Percentiles rank a stretch among this genome's conserved stretches.
Evolutionary conservation across 2,329 filamentous ascomycete genomes (phyloP).

Genomic region (Allantophomopsis lycopodina): DNA sequence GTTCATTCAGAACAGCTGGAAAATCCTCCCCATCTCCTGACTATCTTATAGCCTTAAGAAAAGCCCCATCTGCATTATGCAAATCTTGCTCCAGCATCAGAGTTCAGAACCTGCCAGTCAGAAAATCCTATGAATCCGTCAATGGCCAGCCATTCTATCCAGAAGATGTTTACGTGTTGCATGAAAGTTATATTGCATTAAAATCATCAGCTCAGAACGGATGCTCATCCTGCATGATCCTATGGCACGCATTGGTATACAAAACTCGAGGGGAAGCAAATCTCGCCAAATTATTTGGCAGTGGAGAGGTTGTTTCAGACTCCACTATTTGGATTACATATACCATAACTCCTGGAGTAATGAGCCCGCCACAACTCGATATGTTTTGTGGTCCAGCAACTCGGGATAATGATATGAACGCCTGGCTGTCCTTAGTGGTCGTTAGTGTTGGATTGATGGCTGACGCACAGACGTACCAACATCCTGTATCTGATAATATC

Average conservation of each 20-base stretch:
- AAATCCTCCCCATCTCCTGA: too few species aligned
- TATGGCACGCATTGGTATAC: not conserved
- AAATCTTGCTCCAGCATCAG: too few species aligned
- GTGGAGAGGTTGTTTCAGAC: not conserved
- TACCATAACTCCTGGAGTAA: not conserved
- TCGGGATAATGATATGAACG: too few species aligned
- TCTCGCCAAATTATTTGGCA: not conserved
- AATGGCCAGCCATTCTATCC: too few species aligned
- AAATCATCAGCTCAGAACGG: not conserved
- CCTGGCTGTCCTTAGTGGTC: too few species aligned
- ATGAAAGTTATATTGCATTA: slow-evolving; percentile 22
- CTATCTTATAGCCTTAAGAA: too few species aligned
- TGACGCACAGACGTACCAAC: too few species aligned
- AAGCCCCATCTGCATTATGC: too few species aligned
- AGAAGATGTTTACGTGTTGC: not conserved
- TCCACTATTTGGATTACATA: not conserved
- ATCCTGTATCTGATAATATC: too few species aligned
- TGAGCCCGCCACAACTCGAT: not conserved
- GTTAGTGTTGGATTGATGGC: not conserved
- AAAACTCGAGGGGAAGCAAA: not conserved
- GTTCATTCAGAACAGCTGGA: too few species aligned
- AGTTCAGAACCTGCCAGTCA: too few species aligned
- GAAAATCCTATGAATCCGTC: too few species aligned
- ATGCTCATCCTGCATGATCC: not conserved
- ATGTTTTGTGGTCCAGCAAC: not conserved